These are phyloP conservation scores for Lathyrus sativus DNA, from an alignment of 306 rosid genomes.

Conservation along the genomic window DNA sequence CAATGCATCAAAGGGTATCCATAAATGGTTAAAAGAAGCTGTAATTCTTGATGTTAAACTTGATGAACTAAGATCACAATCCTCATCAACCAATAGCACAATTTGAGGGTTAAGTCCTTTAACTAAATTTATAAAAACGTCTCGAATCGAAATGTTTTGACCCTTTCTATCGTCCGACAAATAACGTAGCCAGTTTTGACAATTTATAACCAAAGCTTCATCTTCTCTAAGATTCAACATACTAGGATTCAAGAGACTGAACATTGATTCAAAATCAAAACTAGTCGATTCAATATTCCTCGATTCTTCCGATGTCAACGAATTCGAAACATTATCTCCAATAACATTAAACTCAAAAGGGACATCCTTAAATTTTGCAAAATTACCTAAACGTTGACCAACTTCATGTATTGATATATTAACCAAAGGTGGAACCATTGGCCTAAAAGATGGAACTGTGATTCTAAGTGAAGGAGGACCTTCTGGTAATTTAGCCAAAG, in stretches of 20 bases:
- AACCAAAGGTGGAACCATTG: conserved; percentile 78
- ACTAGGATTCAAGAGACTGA: conserved; percentile 58
- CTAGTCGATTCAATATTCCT: background rate
- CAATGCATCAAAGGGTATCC: conserved; percentile 96
- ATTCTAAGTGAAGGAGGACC: conserved; percentile 83
- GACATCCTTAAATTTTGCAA: conserved; percentile 67
- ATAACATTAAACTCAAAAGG: conserved; percentile 77
- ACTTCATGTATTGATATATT: conserved; percentile 70
- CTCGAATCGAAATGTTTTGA: conserved; percentile 48
- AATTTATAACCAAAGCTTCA: conserved; percentile 86
- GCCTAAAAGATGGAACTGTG: conserved; percentile 73
- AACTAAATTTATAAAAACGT: conserved; percentile 55
- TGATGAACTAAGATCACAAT: conserved; percentile 60
- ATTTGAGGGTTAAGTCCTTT: conserved; percentile 72
- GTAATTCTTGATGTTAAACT: conserved; percentile 73
- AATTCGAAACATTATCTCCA: conserved; percentile 35
- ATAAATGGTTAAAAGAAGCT: conserved; percentile 76
- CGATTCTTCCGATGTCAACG: conserved; percentile 26
- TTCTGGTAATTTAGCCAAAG: conserved; percentile 69
- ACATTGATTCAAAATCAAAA: conserved; percentile 52
- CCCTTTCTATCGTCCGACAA: conserved; percentile 53
- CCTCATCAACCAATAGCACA: conserved; percentile 79
- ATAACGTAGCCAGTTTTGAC: conserved; percentile 81
- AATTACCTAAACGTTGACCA: conserved; percentile 74
- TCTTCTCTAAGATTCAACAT: conserved; percentile 62